Conservation (phyloP, 768 basidiomycete species). For the Podaxis sp. region DNA sequence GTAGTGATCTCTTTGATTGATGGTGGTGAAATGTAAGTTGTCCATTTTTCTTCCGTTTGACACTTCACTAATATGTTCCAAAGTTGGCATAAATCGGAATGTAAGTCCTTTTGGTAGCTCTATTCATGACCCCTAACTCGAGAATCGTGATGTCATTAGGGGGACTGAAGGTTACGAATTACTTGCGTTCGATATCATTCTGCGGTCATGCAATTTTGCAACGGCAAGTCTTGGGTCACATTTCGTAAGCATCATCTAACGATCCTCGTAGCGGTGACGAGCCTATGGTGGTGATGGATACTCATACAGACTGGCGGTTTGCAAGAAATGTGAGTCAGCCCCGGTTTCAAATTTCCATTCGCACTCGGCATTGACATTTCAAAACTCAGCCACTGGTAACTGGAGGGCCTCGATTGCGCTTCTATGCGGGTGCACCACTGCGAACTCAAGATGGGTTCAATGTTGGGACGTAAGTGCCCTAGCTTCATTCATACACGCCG, state of each 20-base stretch:
- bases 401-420: slow-evolving; percentile 68
- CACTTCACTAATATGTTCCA: slow-evolving; percentile 5
- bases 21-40: slow-evolving; percentile 72
- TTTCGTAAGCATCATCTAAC: slow-evolving; percentile 8
- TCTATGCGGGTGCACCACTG: slow-evolving; percentile 91
- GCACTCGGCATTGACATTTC: not conserved
- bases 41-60: not conserved
- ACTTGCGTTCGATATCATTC: slow-evolving; percentile 64
- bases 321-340: slow-evolving; percentile 63
- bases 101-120: slow-evolving; percentile 39
- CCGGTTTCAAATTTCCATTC: not conserved
- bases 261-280: slow-evolving; percentile 64
- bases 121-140: slow-evolving; percentile 5
- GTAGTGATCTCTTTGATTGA: slow-evolving; percentile 86
- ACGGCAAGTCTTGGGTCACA: slow-evolving; percentile 43
- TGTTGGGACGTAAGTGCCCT: slow-evolving; percentile 66
- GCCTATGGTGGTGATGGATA: slow-evolving; percentile 83
- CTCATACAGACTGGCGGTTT: slow-evolving; percentile 85
- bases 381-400: slow-evolving; percentile 63
- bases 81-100: slow-evolving; percentile 90
- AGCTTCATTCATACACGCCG: not conserved
- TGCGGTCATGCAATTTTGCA: slow-evolving; percentile 84
- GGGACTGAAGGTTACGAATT: slow-evolving; percentile 41
- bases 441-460: slow-evolving; percentile 90
- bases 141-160: slow-evolving; percentile 29